Evolutionary conservation across 306 rosid genomes (phyloP).

Genomic region (Acacia acuminata): DNA sequence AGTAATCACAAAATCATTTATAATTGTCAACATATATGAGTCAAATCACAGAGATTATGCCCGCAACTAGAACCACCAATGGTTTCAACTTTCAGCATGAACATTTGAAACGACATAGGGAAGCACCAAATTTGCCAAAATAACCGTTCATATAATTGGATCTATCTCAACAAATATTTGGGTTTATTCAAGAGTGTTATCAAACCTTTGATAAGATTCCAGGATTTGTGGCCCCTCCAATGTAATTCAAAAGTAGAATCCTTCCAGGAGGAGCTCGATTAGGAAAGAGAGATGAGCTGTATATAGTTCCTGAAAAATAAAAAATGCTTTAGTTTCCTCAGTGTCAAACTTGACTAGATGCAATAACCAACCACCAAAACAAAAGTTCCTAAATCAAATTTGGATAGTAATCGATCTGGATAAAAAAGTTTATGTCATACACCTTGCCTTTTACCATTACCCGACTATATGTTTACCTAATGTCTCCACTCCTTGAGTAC

Average conservation of each 20-base stretch:
- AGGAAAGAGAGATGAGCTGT: conserved; percentile 96
- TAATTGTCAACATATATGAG: neutral
- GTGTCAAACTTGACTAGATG: conserved; percentile 31
- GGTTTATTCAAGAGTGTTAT: conserved; percentile 14
- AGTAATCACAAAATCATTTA: conserved; percentile 16
- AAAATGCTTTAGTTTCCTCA: conserved; percentile 20
- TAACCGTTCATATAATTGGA: conserved; percentile 25
- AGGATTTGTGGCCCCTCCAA: conserved; percentile 95
- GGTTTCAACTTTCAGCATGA: conserved; percentile 20
- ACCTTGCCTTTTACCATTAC: conserved; percentile 19
- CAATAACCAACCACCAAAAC: conserved; percentile 11
- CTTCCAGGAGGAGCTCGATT: conserved; percentile 93
- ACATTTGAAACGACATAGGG: conserved; percentile 28
- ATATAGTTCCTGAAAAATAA: conserved; percentile 81
- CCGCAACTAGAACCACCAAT: conserved; percentile 12
- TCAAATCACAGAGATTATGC: conserved; percentile 34
- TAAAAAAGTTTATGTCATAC: neutral
- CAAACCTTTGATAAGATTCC: conserved; percentile 81
- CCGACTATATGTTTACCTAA: conserved; percentile 55
- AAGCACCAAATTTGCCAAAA: conserved; percentile 22
- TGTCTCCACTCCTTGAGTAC: conserved; percentile 95
- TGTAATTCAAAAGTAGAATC: conserved; percentile 89
- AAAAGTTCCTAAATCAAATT: neutral
- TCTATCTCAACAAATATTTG: conserved; percentile 26
- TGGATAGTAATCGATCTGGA: neutral